Conservation (phyloP, 805 yeast genomes). For the Pichia exigua region DNA sequence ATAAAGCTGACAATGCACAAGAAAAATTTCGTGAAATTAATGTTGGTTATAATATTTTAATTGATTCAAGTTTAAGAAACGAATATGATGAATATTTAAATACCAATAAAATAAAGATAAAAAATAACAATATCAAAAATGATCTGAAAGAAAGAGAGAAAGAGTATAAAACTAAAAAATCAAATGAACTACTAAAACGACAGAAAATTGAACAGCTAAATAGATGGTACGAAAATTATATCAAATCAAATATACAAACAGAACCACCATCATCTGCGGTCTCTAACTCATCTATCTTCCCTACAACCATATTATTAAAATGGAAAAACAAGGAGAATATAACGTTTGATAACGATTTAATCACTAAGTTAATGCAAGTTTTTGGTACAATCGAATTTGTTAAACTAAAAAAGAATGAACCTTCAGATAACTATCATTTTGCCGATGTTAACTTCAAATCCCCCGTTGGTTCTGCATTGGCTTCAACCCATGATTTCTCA, state of each 20-base stretch:
- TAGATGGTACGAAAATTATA: not conserved
- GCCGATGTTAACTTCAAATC: slow-evolving; percentile 31
- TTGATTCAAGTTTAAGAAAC: slow-evolving; percentile 12
- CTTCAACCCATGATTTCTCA: slow-evolving; percentile 36
- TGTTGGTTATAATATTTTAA: slow-evolving; percentile 22
- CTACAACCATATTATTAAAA: slow-evolving; percentile 18
- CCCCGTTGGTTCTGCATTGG: slow-evolving; percentile 26
- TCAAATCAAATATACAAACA: slow-evolving; percentile 9
- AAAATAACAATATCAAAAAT: not conserved
- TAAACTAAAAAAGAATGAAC: slow-evolving; percentile 6
- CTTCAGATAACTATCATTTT: slow-evolving; percentile 27
- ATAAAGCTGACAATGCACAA: slow-evolving; percentile 21
- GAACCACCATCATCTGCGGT: slow-evolving; percentile 13
- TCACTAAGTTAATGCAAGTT: slow-evolving; percentile 34
- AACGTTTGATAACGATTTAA: slow-evolving; percentile 26
- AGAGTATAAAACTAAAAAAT: not conserved
- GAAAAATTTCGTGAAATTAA: slow-evolving; percentile 23
- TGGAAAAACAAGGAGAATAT: slow-evolving; percentile 40
- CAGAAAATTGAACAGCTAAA: not conserved
- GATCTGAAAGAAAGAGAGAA: slow-evolving; percentile 1
- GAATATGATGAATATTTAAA: slow-evolving; percentile 19
- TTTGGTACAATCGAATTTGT: slow-evolving; percentile 34
- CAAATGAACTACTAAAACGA: not conserved
- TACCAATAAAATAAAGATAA: not conserved
- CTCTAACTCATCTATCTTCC: not conserved